Percentiles rank a stretch among this genome's conserved stretches.
phyloP scores from a whole-genome alignment of 202 grass and related monocot species.

The Zoysia matrella region DNA sequence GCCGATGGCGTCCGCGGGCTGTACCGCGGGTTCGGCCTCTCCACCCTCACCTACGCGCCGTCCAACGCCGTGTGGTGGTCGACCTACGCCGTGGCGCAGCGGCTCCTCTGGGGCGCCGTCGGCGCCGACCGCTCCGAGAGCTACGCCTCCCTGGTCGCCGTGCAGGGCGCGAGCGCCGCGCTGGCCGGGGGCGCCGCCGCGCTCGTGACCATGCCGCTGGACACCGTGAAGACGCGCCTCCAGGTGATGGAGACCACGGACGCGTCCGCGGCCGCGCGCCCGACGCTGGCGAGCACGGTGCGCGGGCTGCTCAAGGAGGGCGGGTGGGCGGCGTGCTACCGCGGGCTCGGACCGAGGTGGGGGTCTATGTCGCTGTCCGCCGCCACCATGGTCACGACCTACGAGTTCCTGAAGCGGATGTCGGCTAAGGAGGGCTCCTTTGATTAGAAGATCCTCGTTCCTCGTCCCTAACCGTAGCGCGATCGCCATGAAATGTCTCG shows the following conservation, averaged over 20 bases:
- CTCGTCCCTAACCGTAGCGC: conserved; percentile 3
- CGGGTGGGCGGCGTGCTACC: too few species aligned
- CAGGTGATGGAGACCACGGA: conserved; percentile 74
- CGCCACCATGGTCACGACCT: too few species aligned
- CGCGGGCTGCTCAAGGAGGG: conserved; percentile 67
- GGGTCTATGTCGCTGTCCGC: too few species aligned
- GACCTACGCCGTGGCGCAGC: conserved; percentile 78
- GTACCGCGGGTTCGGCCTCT: conserved; percentile 93
- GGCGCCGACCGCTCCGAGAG: conserved; percentile 44
- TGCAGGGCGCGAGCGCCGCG: conserved; percentile 86
- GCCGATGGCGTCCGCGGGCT: conserved; percentile 79
- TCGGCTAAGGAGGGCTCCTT: conserved; percentile 22
- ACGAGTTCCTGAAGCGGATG: too few species aligned
- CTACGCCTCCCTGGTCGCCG: conserved; percentile 59
- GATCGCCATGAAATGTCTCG: conserved; percentile 11
- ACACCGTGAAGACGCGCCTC: conserved; percentile 93
- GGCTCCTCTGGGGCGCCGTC: conserved; percentile 65
- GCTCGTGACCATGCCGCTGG: conserved; percentile 92
- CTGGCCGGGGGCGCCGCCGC: conserved; percentile 68
- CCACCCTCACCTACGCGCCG: conserved; percentile 91
- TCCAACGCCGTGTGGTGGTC: conserved; percentile 98
- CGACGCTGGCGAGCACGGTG: conserved; percentile 62
- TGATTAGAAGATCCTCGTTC: conserved; percentile 5
- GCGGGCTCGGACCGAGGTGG: too few species aligned
- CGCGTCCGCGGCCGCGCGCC: conserved; percentile 19